Percentiles rank a stretch among this genome's conserved stretches.
phyloP scores from a whole-genome alignment of 805 yeast genomes.

The Tetrapisispora namnaoensis region DNA sequence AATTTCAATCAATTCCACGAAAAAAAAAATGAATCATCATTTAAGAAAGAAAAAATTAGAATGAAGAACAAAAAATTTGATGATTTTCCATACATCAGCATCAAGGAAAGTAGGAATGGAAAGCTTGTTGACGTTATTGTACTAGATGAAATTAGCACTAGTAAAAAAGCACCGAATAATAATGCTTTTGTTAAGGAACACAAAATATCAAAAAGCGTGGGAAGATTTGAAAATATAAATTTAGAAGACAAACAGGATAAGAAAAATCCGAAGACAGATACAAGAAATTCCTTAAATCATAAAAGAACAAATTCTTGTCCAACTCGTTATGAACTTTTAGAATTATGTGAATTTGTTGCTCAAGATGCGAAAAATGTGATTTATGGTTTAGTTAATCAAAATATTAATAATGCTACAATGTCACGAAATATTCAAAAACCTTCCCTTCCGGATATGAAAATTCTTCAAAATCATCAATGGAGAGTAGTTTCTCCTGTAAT shows the following conservation, averaged over 20 bases:
- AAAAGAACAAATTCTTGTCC: conserved; percentile 3
- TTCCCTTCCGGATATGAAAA: neutral
- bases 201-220: neutral
- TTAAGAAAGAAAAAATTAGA: neutral
- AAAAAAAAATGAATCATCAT: neutral
- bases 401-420: neutral
- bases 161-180: neutral
- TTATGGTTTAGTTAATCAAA: conserved; percentile 12
- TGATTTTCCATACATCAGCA: conserved; percentile 1
- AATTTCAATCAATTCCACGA: neutral
- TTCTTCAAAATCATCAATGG: neutral
- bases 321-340: conserved; percentile 7
- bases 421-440: neutral
- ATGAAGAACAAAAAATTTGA: neutral
- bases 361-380: conserved; percentile 19
- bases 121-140: conserved; percentile 20
- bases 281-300: neutral
- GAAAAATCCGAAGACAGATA: neutral
- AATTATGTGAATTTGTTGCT: conserved; percentile 25
- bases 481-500: conserved; percentile 1
- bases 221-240: neutral
- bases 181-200: neutral
- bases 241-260: neutral
- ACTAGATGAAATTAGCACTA: conserved; percentile 13
- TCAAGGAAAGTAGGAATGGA: conserved; percentile 14